Conservation (phyloP, 441 rosid genomes). For the Gossypium gossypioides region DNA sequence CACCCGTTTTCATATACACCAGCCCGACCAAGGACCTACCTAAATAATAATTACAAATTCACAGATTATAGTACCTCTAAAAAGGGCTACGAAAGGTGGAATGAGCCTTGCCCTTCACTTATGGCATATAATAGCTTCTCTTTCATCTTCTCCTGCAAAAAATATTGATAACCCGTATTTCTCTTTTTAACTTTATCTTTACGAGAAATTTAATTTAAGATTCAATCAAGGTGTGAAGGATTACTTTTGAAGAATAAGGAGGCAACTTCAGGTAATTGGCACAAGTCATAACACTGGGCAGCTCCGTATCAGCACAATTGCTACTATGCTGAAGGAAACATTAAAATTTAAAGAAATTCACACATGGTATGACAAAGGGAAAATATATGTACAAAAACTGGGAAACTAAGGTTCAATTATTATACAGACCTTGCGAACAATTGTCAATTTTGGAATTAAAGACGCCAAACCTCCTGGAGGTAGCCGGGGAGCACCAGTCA, state of each 20-base stretch:
- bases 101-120: constrained; percentile 95
- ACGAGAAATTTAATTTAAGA: neutral
- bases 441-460: constrained; percentile 81
- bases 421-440: constrained; percentile 71
- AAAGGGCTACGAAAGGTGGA: constrained; percentile 68
- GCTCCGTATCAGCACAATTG: constrained; percentile 57
- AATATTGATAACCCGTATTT: neutral
- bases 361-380: neutral
- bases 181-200: neutral
- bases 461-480: constrained; percentile 95
- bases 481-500: constrained; percentile 90
- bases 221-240: constrained; percentile 5
- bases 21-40: constrained; percentile 20
- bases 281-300: constrained; percentile 98
- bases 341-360: neutral
- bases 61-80: constrained; percentile 19
- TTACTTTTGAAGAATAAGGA: constrained; percentile 83
- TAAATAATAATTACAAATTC: constrained; percentile 40
- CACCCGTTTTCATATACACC: constrained; percentile 24
- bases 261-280: constrained; percentile 96
- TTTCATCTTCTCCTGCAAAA: constrained; percentile 82
- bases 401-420: neutral
- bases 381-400: neutral
- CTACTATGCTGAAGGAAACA: constrained; percentile 54
- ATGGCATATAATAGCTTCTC: constrained; percentile 86